Evolutionary conservation across 768 basidiomycete genomes (phyloP).

Genomic region (Pleurotus giganteus): DNA sequence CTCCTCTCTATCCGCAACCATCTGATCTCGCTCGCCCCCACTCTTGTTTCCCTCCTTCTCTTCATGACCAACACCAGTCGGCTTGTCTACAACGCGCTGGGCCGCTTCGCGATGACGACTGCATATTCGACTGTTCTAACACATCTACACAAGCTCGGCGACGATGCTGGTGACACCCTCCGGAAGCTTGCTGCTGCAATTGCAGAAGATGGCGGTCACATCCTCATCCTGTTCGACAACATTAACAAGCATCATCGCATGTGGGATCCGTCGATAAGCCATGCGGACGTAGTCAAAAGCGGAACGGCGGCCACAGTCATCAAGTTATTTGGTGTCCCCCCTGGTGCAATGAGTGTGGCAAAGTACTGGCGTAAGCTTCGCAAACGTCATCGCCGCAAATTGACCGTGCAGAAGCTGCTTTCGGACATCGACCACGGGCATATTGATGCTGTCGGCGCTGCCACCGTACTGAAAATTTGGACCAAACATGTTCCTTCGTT

Average conservation of each 20-base stretch:
- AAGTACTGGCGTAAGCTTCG: background rate
- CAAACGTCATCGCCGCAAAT: background rate
- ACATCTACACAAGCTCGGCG: conserved; percentile 12
- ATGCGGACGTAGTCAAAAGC: conserved; percentile 17
- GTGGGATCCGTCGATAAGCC: conserved; percentile 17
- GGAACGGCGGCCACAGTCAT: conserved; percentile 20
- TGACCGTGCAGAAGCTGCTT: background rate
- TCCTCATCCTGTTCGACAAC: conserved; percentile 23
- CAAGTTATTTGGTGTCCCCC: conserved; percentile 15
- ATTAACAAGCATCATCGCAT: conserved; percentile 19
- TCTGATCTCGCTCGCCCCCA: conserved; percentile 17
- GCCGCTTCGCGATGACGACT: conserved; percentile 16
- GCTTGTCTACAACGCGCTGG: conserved; percentile 16
- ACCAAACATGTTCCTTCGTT: conserved; percentile 12
- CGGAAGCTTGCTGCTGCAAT: background rate
- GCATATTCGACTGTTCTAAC: conserved; percentile 18
- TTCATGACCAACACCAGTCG: conserved; percentile 16
- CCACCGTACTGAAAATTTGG: conserved; percentile 6
- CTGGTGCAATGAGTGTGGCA: background rate
- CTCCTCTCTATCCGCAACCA: conserved; percentile 18
- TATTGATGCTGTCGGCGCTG: conserved; percentile 8
- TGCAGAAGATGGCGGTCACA: background rate
- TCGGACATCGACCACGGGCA: conserved; percentile 16
- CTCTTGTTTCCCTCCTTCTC: conserved; percentile 16
- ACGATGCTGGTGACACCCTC: conserved; percentile 9